A percentile compares a stretch with the other conserved stretches of the same genome.
Conservation (phyloP, 225 moss, liverwort and hornwort genomes). For the Physcomitrellopsis africana region DNA sequence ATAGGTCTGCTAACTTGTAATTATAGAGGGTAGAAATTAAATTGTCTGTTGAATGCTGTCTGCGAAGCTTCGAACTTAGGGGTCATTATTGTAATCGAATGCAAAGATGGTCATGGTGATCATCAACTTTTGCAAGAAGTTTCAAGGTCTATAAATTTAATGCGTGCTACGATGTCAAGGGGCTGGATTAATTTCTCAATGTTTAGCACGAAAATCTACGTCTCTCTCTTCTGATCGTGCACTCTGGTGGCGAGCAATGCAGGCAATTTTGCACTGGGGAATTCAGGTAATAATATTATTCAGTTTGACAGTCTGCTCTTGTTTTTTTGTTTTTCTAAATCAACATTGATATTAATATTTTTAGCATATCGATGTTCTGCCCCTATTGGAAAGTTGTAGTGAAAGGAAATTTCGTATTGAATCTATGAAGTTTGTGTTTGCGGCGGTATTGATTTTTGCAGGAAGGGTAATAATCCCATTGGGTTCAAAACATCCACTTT, state of each 20-base stretch:
- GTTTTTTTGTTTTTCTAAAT: not conserved
- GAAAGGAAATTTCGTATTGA: not conserved
- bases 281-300: slow-evolving; percentile 51
- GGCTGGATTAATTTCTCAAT: too few species aligned
- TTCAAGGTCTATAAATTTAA: not conserved
- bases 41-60: too few species aligned
- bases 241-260: slow-evolving; percentile 25
- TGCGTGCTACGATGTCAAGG: not conserved
- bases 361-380: not conserved
- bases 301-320: not conserved
- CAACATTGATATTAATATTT: too few species aligned
- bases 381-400: too few species aligned
- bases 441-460: slow-evolving; percentile 31
- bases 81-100: too few species aligned
- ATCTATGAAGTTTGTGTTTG: not conserved
- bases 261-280: slow-evolving; percentile 90
- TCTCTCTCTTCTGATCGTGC: slow-evolving; percentile 16
- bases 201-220: not conserved
- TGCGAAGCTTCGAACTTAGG: too few species aligned
- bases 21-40: not conserved
- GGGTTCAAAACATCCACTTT: slow-evolving; percentile 79
- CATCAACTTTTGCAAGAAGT: not conserved
- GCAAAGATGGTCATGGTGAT: not conserved
- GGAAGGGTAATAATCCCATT: slow-evolving; percentile 77
- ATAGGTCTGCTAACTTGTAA: not conserved